Evolutionary conservation across 2,329 filamentous ascomycete genomes (phyloP), one percentile per base, ranked within the genome.

Genomic region (Sclerotinia sclerotiorum): DNA sequence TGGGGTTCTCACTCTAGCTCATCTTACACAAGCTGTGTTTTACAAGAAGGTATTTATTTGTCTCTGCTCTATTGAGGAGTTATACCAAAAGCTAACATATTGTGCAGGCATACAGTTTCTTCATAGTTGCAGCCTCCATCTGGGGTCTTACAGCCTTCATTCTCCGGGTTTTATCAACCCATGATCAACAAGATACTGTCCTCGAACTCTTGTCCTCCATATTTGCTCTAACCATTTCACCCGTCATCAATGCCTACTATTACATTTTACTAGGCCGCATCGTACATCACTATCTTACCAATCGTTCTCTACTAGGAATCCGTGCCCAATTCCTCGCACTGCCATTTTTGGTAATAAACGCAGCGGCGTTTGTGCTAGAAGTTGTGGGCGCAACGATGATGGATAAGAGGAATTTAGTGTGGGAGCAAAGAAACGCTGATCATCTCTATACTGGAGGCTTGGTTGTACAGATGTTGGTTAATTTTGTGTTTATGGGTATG

Each of bases 381-480:
- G 2, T 51, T 27, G 52, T 58, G 24, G 64, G 64, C 3, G 19
- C 42, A 29, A 17, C 44, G 5, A 42, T 42, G 52, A 35, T 35
- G 52, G 19, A 46, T 11, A 39, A 29, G 21, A 8, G 32, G 3
- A 17, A 51, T 44, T 15, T 64, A 5, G 21, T 35, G 7, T 7
- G 49, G 21, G 17, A 27, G 21, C 61, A 39, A 5, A n/a, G 79
- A 73, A 74, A 79, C 39, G 75, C 74, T 0, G 78, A 82, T 0
- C 76, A 81, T 64, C 77, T 82, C 68, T 85, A 86, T 74, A 86
- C 84, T 82, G 83, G 80, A 17, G 84, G 84, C 0, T 82, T 86
- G 17, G 82, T 80, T 0, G 73, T 85, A 0, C 84, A 86, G 69
- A 77, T 85, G 70, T 73, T 81, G 32, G 84, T 84, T 67, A 82